Base-by-base conservation (phyloP, 805 yeast species). In the Candida chilensis region DNA sequence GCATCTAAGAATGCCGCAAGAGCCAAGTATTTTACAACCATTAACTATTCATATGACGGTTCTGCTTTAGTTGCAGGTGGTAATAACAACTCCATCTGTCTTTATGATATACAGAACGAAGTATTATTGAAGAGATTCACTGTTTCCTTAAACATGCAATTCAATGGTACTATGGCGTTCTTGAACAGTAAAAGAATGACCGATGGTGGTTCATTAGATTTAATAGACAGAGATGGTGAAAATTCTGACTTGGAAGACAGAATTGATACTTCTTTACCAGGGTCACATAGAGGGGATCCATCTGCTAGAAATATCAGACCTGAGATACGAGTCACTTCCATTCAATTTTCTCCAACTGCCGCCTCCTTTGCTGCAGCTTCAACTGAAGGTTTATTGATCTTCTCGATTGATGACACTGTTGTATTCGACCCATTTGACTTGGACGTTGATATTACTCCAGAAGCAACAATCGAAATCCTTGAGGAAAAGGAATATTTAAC, bases 351-450 rank as follows among this genome's bases (percentile, higher is more conserved):
- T 2, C 98, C 98, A 13, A 80, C 96, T 0, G 81, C 94, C 2
- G 67, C 80, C 14, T 76, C 94, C 20, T 92, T 92, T 64, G 92
- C 95, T 1, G 95, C 94, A 25, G 92, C 96, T 0, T 78, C 96
- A 1, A 92, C 98, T 0, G 97, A 90, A 52, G 98, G 98, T 6
- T 60, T 92, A 27, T 60, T 87, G 33, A 63, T 92, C 2, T 92
- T 72, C 50, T 79, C 95, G 2, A 71, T 87, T 24, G 94, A 90
- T 52, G 78, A 77, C 29, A 60, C 72, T 8, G 56, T 79, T 29
- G 59, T 78, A 17, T 92, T 92, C 49, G 98, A 92, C 61, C 98
- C 98, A 20, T 85, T 85, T 50, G 97, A 92, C 52, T 67, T 92
- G 48, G 97, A 90, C 49, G 64, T 87, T 28, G 97, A 92, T 44